These are phyloP conservation scores for Pseudogymnoascus sp. DNA, from an alignment of 2,329 filamentous ascomycete species.

Conservation along the genomic window DNA sequence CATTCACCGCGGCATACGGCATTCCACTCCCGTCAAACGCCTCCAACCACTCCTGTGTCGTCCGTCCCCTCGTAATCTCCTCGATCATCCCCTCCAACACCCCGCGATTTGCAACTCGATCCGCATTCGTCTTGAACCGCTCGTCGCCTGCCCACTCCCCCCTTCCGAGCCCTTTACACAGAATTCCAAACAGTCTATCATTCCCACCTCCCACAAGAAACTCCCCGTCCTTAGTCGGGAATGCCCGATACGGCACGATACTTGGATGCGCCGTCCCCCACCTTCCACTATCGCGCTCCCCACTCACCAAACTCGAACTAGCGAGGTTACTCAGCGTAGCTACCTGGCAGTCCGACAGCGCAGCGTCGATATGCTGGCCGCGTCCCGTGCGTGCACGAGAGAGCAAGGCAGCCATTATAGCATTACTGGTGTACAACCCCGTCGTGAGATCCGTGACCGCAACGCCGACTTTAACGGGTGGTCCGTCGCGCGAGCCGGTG, in stretches of 20 bases:
- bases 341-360: slow-evolving; percentile 88
- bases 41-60: slow-evolving; percentile 80
- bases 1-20: slow-evolving; percentile 92
- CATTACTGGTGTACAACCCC: slow-evolving; percentile 88
- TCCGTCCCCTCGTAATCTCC: slow-evolving; percentile 62
- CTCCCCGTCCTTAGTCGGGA: slow-evolving; percentile 63
- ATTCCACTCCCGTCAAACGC: slow-evolving; percentile 84
- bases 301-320: slow-evolving; percentile 81
- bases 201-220: slow-evolving; percentile 67
- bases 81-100: slow-evolving; percentile 76
- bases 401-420: slow-evolving; percentile 90
- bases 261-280: slow-evolving; percentile 95
- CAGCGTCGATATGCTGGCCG: slow-evolving; percentile 88
- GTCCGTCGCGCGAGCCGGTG: slow-evolving; percentile 77
- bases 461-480: slow-evolving; percentile 94
- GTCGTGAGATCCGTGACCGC: slow-evolving; percentile 95
- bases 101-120: slow-evolving; percentile 61
- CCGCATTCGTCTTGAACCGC: slow-evolving; percentile 53
- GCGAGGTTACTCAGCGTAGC: slow-evolving; percentile 94
- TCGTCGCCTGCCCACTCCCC: slow-evolving; percentile 53
- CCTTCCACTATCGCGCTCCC: slow-evolving; percentile 75
- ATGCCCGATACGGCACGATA: slow-evolving; percentile 91
- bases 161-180: slow-evolving; percentile 51
- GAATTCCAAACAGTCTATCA: slow-evolving; percentile 57
- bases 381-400: slow-evolving; percentile 62